Conservation (phyloP, 2,329 filamentous ascomycete species). For the Pseudocercospora crystallina region DNA sequence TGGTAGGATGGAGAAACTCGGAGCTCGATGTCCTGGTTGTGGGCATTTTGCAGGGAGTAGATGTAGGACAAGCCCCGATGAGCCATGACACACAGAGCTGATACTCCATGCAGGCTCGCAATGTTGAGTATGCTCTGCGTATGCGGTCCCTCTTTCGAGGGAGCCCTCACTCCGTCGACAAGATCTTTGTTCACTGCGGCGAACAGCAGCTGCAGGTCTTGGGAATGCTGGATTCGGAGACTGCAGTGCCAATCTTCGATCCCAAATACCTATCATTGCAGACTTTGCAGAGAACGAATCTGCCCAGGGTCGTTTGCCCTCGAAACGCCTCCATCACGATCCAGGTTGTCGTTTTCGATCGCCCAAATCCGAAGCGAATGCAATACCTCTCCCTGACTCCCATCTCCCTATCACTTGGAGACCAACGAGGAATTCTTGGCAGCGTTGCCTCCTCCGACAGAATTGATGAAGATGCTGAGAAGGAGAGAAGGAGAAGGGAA, state of each 20-base stretch:
- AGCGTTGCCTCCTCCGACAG: conserved; percentile 48
- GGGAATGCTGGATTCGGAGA: conserved; percentile 70
- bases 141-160: conserved; percentile 80
- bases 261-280: conserved; percentile 67
- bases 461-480: conserved; percentile 72
- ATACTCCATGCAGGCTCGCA: conserved; percentile 59
- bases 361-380: conserved; percentile 83
- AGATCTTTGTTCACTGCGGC: conserved; percentile 83
- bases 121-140: conserved; percentile 84
- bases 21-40: conserved; percentile 87
- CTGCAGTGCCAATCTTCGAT: conserved; percentile 55
- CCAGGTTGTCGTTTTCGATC: conserved; percentile 85
- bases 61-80: conserved; percentile 57
- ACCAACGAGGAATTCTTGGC: conserved; percentile 56
- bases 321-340: conserved; percentile 66
- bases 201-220: conserved; percentile 80
- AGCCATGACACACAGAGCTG: conserved; percentile 4
- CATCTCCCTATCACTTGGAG: conserved; percentile 80
- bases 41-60: conserved; percentile 83
- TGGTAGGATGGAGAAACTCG: conserved; percentile 96
- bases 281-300: conserved; percentile 48
- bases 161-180: conserved; percentile 73
- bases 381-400: conserved; percentile 92
- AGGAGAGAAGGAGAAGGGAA: conserved; percentile 60
- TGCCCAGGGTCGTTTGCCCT: conserved; percentile 73